Evolutionary conservation across 139 green algal species (phyloP), one percentile per base, ranked within the genome.

Genomic region (Chlamydomonas sp.): DNA sequence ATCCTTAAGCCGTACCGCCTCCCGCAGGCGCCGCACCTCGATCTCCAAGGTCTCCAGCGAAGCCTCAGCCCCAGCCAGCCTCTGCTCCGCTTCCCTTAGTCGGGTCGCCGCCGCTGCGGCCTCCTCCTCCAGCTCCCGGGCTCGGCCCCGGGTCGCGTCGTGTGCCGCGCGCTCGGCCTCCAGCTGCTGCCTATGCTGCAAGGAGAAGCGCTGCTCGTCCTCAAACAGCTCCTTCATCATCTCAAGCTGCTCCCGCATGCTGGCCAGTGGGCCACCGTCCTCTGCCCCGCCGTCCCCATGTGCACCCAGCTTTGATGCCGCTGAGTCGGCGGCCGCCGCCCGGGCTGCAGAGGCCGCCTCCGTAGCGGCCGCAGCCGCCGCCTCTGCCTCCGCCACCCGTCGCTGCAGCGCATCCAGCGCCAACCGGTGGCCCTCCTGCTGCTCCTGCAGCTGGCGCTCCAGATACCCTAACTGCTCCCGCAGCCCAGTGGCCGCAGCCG

Each of bases 161-260:
- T 88, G 84, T 9, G 84, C 84, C 9, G 75, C 5, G 17, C 63
- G 31, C 77, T 91, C 82, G 67, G 69, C 78, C 57, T 87, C 71
- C 31, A 91, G 73, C 78, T 75, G 61, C 85, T 76, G 59, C 15
- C 49, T 62, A 60, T 84, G 85, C 73, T 89, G 68, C 72, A 92
- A 1, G n/a, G 79, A 83, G 80, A 90, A 92, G 20, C n/a, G 8
- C 49, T 83, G 80, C 85, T 93, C 90, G 31, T 93, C 90, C 67
- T 91, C 90, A 60, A 88, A 93, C 78, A 93, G 79, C 79, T 93
- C 90, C 83, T 88, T 89, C 68, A 93, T 72, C 90, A 93, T 93
- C 8, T 82, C 74, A 63, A 93, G 63, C 83, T 93, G 90, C 86
- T 91, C 90, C 7, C 90, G 69, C 74, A 91, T 68, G 78, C 90